Percentiles rank a stretch among this genome's conserved stretches.
Evolutionary conservation across 108 stramenopile genomes (phyloP).

Genomic region (Pelagomonas calceolata): DNA sequence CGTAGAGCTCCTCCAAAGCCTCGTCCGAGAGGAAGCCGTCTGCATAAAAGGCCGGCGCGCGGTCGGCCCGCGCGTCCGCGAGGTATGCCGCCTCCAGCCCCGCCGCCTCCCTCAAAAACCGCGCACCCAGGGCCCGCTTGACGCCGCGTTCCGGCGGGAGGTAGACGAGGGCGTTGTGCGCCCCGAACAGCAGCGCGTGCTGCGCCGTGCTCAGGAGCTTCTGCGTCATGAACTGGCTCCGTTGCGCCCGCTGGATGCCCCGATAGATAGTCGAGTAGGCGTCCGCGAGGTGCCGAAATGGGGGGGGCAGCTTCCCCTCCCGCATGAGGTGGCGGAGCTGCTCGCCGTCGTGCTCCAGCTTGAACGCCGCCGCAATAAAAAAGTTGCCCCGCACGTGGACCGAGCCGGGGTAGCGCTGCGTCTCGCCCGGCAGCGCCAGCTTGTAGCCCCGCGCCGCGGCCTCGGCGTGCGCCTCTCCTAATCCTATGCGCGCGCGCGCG

Average conservation of each 20-base stretch:
- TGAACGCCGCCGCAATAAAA: constrained; percentile 10
- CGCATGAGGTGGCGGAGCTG: constrained; percentile 4
- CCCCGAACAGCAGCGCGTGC: constrained; percentile 6
- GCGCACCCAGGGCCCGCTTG: not conserved
- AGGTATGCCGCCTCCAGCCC: not conserved
- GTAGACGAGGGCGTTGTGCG: constrained; percentile 14
- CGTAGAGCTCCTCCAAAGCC: not conserved
- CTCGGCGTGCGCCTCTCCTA: not conserved
- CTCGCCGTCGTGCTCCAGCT: constrained; percentile 8
- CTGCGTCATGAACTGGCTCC: not conserved
- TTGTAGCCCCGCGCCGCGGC: not conserved
- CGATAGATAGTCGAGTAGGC: constrained; percentile 12
- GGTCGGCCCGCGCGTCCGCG: not conserved
- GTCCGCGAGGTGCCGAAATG: constrained; percentile 4
- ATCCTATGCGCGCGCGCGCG: not conserved
- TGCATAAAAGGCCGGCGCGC: not conserved
- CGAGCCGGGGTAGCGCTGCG: not conserved
- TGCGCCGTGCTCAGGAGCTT: not conserved
- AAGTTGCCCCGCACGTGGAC: constrained; percentile 4
- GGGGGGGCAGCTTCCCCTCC: constrained; percentile 9
- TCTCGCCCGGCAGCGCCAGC: not conserved
- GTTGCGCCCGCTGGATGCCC: no score
- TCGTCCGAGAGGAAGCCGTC: constrained; percentile 1
- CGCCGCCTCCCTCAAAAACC: not conserved
- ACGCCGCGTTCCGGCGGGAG: constrained; percentile 7